A percentile compares a stretch with the other conserved stretches of the same genome.
Evolutionary conservation across 352 stramenopile genomes (phyloP).

Genomic region (Blastocystis hominis): DNA sequence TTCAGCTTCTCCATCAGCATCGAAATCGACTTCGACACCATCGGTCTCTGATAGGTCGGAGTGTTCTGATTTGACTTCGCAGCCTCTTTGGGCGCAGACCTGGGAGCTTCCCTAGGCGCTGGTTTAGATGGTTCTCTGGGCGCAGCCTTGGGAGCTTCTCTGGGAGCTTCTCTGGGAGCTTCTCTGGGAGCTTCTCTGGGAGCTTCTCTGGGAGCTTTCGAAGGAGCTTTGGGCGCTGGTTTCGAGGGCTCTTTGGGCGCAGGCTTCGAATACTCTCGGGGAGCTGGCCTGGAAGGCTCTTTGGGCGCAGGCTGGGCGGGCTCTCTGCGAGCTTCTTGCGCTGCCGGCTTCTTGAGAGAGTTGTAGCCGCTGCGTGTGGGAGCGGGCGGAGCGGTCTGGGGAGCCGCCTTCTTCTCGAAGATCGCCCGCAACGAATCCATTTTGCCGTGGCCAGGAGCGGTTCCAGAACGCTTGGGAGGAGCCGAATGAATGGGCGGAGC

Average conservation of each 20-base stretch:
- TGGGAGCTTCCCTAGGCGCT: background rate
- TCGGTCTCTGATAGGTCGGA: background rate
- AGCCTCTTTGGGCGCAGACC: background rate
- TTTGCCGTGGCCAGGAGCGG: background rate
- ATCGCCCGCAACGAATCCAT: conserved; percentile 17
- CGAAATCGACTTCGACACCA: background rate
- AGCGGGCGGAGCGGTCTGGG: background rate
- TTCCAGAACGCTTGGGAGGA: background rate
- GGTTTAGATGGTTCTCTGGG: background rate
- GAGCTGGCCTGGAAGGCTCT: background rate
- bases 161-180: too few relatives aligned
- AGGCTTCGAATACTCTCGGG: background rate
- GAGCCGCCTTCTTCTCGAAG: background rate
- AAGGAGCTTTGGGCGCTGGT: background rate
- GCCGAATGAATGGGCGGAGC: background rate
- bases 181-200: background rate
- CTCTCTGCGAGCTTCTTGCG: background rate
- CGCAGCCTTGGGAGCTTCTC: background rate
- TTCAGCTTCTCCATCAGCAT: background rate
- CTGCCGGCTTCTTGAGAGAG: background rate
- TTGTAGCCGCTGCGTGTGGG: background rate
- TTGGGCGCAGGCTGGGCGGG: background rate
- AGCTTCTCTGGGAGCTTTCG: background rate
- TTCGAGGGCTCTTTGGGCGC: background rate
- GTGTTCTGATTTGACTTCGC: too few relatives aligned